Conservation (phyloP, 2,329 filamentous ascomycete species). For the Byssochlamys sp. region DNA sequence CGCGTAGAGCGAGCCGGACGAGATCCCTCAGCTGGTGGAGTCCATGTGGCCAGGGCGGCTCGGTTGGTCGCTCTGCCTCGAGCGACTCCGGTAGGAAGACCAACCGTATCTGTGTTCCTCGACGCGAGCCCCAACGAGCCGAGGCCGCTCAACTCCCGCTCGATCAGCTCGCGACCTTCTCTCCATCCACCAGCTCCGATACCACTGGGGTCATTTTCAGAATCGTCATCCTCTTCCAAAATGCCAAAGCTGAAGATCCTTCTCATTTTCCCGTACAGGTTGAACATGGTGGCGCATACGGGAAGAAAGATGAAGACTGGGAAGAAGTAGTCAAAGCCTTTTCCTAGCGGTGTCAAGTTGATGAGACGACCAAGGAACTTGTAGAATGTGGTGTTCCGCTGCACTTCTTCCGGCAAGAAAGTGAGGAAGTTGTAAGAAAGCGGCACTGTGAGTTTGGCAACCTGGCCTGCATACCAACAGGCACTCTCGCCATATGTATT, state of each 20-base stretch:
- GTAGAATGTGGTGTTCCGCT: constrained; percentile 73
- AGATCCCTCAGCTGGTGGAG: constrained; percentile 21
- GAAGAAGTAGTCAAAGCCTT: constrained; percentile 79
- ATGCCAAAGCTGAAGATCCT: constrained; percentile 70
- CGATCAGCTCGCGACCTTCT: constrained; percentile 82
- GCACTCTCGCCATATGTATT: constrained; percentile 89
- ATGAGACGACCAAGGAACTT: constrained; percentile 74
- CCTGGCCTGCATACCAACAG: constrained; percentile 89
- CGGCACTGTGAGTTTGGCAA: constrained; percentile 84
- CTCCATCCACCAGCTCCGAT: constrained; percentile 79
- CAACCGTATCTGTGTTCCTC: constrained; percentile 20
- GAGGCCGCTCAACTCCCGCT: constrained; percentile 65
- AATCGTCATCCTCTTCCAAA: constrained; percentile 62
- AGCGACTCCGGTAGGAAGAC: constrained; percentile 14
- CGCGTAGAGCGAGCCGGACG: constrained; percentile 19
- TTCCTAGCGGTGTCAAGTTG: constrained; percentile 69
- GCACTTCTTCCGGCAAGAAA: constrained; percentile 65
- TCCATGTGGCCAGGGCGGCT: constrained; percentile 24
- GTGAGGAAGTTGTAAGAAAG: constrained; percentile 95
- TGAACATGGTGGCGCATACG: constrained; percentile 75
- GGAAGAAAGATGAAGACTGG: constrained; percentile 80
- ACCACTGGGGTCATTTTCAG: constrained; percentile 49
- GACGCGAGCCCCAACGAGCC: constrained; percentile 37
- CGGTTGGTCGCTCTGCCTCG: constrained; percentile 16
- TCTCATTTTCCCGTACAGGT: constrained; percentile 73